Percentiles rank a stretch among this genome's conserved stretches.
These are phyloP conservation scores for Trametes pubescens DNA, from an alignment of 1,284 basidiomycete genomes.

Conservation along the genomic window DNA sequence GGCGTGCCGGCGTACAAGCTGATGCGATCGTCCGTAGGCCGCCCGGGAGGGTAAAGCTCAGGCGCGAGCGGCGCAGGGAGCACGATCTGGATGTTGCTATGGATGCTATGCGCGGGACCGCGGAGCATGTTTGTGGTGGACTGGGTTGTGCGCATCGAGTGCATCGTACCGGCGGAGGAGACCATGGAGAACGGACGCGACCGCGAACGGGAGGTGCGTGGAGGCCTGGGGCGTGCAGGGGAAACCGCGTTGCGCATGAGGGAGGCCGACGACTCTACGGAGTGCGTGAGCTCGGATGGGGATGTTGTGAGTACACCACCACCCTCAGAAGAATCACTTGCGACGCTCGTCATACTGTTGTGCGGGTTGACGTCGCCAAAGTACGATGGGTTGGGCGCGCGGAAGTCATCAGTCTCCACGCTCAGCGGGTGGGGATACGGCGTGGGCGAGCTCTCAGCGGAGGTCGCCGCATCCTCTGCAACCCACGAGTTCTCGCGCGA, in stretches of 20 bases:
- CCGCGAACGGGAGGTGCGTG: constrained; percentile 30
- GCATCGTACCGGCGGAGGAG: constrained; percentile 47
- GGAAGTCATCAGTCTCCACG: constrained; percentile 21
- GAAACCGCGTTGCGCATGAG: constrained; percentile 18
- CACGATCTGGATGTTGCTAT: constrained; percentile 65
- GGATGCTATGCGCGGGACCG: constrained; percentile 61
- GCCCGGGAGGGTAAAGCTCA: constrained; percentile 39
- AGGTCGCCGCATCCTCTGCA: constrained; percentile 37
- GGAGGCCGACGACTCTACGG: constrained; percentile 34
- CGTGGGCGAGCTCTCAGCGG: constrained; percentile 38
- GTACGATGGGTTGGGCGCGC: constrained; percentile 42
- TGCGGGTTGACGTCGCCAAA: constrained; percentile 29
- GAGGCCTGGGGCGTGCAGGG: constrained; percentile 28
- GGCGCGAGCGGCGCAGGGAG: constrained; percentile 65
- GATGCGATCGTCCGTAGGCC: constrained; percentile 23
- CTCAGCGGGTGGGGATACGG: constrained; percentile 35
- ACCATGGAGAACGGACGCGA: constrained; percentile 47
- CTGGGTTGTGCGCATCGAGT: constrained; percentile 37
- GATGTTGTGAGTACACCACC: constrained; percentile 22
- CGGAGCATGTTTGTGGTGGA: constrained; percentile 46
- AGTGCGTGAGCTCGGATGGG: constrained; percentile 29
- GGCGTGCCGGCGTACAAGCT: constrained; percentile 22
- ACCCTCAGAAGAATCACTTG: constrained; percentile 30
- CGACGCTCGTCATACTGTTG: constrained; percentile 32
- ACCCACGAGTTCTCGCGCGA: constrained; percentile 38